These are phyloP conservation scores for Cubamyces sp. DNA, from an alignment of 768 basidiomycete genomes.

Conservation along the genomic window DNA sequence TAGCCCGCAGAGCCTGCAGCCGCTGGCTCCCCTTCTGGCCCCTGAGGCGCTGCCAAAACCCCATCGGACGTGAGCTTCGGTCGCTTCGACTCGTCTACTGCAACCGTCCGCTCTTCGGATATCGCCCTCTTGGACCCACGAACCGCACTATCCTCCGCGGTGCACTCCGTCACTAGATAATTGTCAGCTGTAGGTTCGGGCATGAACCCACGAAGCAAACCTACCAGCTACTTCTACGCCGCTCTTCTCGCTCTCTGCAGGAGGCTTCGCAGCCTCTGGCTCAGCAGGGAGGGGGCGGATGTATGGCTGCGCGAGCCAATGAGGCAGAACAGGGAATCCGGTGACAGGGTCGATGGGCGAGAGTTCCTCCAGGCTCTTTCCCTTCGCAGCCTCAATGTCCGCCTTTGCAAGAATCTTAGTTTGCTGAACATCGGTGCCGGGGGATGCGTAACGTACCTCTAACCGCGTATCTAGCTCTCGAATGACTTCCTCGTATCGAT, in stretches of 20 bases:
- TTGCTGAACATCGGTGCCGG: background rate
- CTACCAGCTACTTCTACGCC: slow-evolving; percentile 12
- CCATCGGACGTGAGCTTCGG: slow-evolving; percentile 12
- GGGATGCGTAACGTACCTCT: slow-evolving; percentile 45
- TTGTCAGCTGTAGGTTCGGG: background rate
- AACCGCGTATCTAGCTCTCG: slow-evolving; percentile 63
- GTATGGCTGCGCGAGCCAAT: slow-evolving; percentile 77
- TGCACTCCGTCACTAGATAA: background rate
- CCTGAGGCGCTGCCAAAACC: background rate
- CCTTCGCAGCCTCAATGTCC: slow-evolving; percentile 48
- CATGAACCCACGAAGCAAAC: background rate
- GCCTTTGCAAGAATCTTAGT: slow-evolving; percentile 38
- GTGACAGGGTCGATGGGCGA: slow-evolving; percentile 48
- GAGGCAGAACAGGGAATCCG: slow-evolving; percentile 58
- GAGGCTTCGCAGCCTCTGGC: slow-evolving; percentile 13
- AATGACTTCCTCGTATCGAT: slow-evolving; percentile 56
- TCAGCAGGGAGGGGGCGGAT: slow-evolving; percentile 47
- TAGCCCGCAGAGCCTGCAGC: background rate
- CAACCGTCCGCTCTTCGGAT: slow-evolving; percentile 7
- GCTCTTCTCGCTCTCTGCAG: slow-evolving; percentile 10
- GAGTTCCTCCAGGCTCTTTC: slow-evolving; percentile 40
- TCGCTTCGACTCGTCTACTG: slow-evolving; percentile 15
- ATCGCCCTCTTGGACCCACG: slow-evolving; percentile 21
- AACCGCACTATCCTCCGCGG: background rate
- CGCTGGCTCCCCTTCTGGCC: background rate